Conservation (phyloP, 2,329 filamentous ascomycete genomes). For the Neonectria magnoliae region DNA sequence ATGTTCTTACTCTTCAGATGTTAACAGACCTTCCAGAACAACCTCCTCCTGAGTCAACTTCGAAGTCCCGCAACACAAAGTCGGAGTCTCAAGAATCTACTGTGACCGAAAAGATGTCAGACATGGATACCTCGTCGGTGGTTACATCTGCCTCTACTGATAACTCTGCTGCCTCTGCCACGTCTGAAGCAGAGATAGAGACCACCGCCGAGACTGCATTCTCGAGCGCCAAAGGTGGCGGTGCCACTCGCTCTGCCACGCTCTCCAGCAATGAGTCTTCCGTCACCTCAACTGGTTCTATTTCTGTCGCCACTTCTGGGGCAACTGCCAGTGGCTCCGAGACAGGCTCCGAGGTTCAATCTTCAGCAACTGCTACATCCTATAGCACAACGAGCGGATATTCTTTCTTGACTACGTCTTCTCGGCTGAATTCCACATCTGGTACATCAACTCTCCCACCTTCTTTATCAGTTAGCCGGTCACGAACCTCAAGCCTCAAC, state of each 20-base stretch:
- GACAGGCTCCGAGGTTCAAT: background rate
- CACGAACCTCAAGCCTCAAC: background rate
- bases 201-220: background rate
- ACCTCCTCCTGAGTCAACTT: conserved; percentile 11
- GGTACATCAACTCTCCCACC: background rate
- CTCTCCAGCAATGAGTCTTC: background rate
- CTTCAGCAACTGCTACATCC: background rate
- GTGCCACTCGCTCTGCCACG: conserved; percentile 5
- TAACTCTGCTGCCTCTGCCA: background rate
- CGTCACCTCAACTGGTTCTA: background rate
- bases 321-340: background rate
- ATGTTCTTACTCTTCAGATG: background rate
- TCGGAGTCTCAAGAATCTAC: background rate
- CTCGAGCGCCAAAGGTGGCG: conserved; percentile 2
- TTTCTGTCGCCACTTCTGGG: background rate
- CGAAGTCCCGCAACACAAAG: background rate
- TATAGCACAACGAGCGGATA: background rate
- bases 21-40: conserved; percentile 29
- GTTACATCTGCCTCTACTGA: background rate
- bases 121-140: background rate
- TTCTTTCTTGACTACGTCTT: background rate
- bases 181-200: background rate
- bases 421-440: background rate
- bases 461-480: background rate
- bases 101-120: background rate